Percentiles rank a stretch among this genome's conserved stretches.
Evolutionary conservation across 192 early-diverging fungal species (phyloP).

Genomic region (Coemansia sp.): DNA sequence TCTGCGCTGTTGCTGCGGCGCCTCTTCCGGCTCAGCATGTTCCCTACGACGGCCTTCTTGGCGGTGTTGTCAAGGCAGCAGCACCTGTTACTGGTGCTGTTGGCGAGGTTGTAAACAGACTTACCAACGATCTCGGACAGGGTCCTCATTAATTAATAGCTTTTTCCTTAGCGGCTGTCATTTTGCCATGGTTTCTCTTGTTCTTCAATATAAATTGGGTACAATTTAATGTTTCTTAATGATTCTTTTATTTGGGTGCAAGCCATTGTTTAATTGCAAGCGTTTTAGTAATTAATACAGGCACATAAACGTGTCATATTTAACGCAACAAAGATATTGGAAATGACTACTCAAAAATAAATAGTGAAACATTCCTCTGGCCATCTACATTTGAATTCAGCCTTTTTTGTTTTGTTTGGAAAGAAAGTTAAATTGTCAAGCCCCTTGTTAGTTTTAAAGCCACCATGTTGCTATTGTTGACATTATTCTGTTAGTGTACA

Average conservation of each 20-base stretch:
- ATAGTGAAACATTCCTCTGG: not conserved
- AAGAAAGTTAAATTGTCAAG: not conserved
- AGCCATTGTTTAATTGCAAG: too few relatives aligned
- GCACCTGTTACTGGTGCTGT: constrained; percentile 40
- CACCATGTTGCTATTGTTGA: not conserved
- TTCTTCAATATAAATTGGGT: not conserved
- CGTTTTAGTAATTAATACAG: too few relatives aligned
- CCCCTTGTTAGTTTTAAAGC: not conserved
- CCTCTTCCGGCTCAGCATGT: constrained; percentile 35
- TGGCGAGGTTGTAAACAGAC: constrained; percentile 39
- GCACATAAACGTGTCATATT: too few relatives aligned
- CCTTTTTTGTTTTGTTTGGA: not conserved
- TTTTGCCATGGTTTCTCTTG: constrained; percentile 17
- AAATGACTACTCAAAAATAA: not conserved
- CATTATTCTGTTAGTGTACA: not conserved
- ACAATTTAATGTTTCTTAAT: not conserved
- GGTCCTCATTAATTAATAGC: constrained; percentile 30
- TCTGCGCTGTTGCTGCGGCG: constrained; percentile 32
- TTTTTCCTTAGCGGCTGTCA: constrained; percentile 7
- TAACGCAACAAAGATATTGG: too few relatives aligned
- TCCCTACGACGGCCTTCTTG: constrained; percentile 42
- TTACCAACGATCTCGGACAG: constrained; percentile 54
- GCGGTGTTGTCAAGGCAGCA: constrained; percentile 43
- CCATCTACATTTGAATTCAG: too few relatives aligned
- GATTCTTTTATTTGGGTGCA: too few relatives aligned